phyloP scores from a whole-genome alignment of 805 yeast species.

The Saccharomycopsis olivae region DNA sequence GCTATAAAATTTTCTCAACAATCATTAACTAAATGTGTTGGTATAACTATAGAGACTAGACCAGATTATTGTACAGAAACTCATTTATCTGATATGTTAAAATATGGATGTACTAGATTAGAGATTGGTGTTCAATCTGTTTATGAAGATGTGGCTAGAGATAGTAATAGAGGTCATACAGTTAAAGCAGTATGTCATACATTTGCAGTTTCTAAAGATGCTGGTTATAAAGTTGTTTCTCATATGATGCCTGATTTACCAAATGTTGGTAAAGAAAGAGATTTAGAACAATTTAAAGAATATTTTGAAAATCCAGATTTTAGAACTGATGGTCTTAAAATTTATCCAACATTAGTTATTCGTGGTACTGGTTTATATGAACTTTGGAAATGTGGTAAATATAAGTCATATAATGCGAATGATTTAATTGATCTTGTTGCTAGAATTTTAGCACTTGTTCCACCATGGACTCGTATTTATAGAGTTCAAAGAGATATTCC shows the following conservation, averaged over 20 bases:
- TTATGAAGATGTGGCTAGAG: conserved; percentile 97
- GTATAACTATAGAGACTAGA: conserved; percentile 95
- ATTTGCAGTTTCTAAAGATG: conserved; percentile 91
- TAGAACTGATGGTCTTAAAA: conserved; percentile 91
- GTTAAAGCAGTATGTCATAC: conserved; percentile 95
- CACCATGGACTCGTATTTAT: conserved; percentile 98
- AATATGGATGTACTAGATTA: conserved; percentile 91
- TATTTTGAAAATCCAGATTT: conserved; percentile 95
- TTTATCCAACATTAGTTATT: conserved; percentile 92
- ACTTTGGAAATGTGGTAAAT: conserved; percentile 92
- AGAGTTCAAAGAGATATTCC: conserved; percentile 98
- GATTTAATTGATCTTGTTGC: conserved; percentile 93
- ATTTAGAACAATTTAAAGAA: conserved; percentile 88
- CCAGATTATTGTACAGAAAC: conserved; percentile 98
- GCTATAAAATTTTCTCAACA: conserved; percentile 88
- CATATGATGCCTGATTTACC: conserved; percentile 99
- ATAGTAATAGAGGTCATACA: conserved; percentile 96
- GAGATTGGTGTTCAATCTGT: conserved; percentile 97
- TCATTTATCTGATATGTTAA: conserved; percentile 89
- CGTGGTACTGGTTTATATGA: conserved; percentile 97
- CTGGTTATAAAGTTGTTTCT: conserved; percentile 94
- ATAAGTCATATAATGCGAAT: conserved; percentile 89
- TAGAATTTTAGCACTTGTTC: conserved; percentile 88
- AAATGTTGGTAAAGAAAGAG: conserved; percentile 97
- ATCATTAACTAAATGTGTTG: conserved; percentile 93